phyloP scores from a whole-genome alignment of 192 early-diverging fungal species.

The Lobosporangium transversale region DNA sequence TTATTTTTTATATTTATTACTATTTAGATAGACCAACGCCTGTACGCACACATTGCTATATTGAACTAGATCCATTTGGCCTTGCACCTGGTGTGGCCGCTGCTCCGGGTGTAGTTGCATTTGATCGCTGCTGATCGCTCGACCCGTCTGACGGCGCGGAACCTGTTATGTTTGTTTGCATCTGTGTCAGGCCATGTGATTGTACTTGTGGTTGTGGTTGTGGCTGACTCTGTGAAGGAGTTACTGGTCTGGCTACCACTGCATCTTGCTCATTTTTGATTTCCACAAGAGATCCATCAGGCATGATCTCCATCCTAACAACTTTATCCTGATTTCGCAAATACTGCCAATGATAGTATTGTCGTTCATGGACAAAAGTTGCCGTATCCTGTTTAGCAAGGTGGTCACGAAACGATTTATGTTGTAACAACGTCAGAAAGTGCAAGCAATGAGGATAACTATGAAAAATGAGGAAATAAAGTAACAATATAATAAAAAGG shows the following conservation, averaged over 20 bases:
- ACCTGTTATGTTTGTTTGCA: too few species aligned
- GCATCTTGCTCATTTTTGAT: constrained; percentile 38
- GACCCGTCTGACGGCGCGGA: too few species aligned
- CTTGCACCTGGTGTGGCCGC: too few species aligned
- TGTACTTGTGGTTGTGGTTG: neutral
- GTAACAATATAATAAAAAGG: neutral
- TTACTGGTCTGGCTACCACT: neutral
- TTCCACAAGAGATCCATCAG: constrained; percentile 40
- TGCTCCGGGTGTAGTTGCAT: too few species aligned
- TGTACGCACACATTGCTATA: too few species aligned
- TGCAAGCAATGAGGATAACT: constrained; percentile 90
- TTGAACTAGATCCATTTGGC: too few species aligned
- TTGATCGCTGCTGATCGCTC: too few species aligned
- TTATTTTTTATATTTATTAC: too few species aligned
- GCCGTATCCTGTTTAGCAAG: constrained; percentile 78
- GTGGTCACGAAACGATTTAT: constrained; percentile 79
- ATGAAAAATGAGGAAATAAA: neutral
- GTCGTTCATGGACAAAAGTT: constrained; percentile 77
- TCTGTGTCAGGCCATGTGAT: too few species aligned
- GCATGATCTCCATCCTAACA: constrained; percentile 48
- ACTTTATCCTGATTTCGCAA: constrained; percentile 60
- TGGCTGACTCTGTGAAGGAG: neutral
- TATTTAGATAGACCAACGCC: too few species aligned
- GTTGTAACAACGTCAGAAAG: constrained; percentile 88
- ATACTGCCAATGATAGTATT: constrained; percentile 82